phyloP scores from a whole-genome alignment of 345 rosid genomes.

The Brassica nigra region DNA sequence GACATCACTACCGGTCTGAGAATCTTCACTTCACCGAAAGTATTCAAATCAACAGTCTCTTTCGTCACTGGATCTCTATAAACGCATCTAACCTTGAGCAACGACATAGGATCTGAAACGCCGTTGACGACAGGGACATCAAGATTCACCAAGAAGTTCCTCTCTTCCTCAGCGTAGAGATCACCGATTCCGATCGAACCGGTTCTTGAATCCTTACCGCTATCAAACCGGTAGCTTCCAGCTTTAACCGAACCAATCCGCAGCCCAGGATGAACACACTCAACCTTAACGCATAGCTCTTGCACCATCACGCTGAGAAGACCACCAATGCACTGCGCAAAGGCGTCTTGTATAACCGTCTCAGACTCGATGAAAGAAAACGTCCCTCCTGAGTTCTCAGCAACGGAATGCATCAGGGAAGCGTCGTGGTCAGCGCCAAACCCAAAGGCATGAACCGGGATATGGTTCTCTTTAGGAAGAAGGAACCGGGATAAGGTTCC shows the following conservation, averaged over 20 bases:
- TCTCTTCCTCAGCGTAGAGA: conserved; percentile 94
- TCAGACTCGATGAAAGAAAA: conserved; percentile 96
- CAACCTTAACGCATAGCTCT: conserved; percentile 61
- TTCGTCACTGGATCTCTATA: conserved; percentile 72
- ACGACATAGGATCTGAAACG: conserved; percentile 52
- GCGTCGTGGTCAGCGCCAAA: conserved; percentile 96
- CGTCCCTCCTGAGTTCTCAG: conserved; percentile 90
- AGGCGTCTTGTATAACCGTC: conserved; percentile 90
- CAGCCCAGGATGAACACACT: conserved; percentile 54
- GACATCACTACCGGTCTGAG: conserved; percentile 55
- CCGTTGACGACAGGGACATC: conserved; percentile 61
- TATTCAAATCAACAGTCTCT: conserved; percentile 48
- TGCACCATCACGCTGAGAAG: conserved; percentile 89
- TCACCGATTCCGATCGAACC: conserved; percentile 80
- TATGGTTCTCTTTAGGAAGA: conserved; percentile 54
- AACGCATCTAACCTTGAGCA: conserved; percentile 65
- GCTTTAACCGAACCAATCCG: conserved; percentile 69
- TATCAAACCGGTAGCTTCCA: conserved; percentile 68
- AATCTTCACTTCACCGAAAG: conserved; percentile 55
- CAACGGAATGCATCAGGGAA: conserved; percentile 82
- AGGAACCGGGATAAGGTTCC: conserved; percentile 83
- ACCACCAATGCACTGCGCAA: conserved; percentile 99
- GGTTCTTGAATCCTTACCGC: conserved; percentile 44
- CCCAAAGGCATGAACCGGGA: conserved; percentile 95
- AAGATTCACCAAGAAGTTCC: conserved; percentile 80